Base-by-base conservation (phyloP, 345 rosid species). In the Arabidopsis arenosa region DNA sequence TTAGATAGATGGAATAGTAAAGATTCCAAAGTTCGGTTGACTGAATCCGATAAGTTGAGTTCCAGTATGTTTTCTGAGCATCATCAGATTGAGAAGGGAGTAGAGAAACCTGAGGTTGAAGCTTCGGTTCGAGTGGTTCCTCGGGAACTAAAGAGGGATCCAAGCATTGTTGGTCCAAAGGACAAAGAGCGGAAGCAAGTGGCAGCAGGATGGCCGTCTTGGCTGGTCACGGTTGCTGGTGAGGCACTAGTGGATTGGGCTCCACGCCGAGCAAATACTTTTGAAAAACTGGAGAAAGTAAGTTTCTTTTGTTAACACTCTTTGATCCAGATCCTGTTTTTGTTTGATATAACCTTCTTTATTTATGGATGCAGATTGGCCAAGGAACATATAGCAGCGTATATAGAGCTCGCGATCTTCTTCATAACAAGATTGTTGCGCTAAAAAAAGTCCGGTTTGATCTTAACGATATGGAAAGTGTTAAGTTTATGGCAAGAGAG, bases 331-430 rank as follows among this genome's bases (percentile, higher is more conserved):
- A 17, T 49, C 35, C 13, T 59, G 8, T 35, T n/a, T 26, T 58
- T 51, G 39, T 17, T 65, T 18, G 4, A n/a, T 8, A 28, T 7
- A 70, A 23, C 26, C 1, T 64, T 21, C 1, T 23, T 54, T 61
- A 15, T 57, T 15, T 13, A 3, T 66, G 73, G 69, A 33, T 86
- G 87, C 88, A 92, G 99, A 95, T 95, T 86, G 99, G 99, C 5
- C 93, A 90, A 84, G 99, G 97, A 87, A 95, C 97, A 40, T 92
- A 92, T 52, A 95, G 97, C 68, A 90, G 82, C 44, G 99, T 95
- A 44, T 95, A 90, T 82, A 88, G 84, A 69, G 97, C 97, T 21
- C 87, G 91, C 4, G 99, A 95, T 80, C 76, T 88, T 49, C 26
- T 81, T 73, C 65, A 80, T 18, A 75, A 87, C 75, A 95, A 89